phyloP scores from a whole-genome alignment of 208 protist genomes.

The Crithidia fasciculata region DNA sequence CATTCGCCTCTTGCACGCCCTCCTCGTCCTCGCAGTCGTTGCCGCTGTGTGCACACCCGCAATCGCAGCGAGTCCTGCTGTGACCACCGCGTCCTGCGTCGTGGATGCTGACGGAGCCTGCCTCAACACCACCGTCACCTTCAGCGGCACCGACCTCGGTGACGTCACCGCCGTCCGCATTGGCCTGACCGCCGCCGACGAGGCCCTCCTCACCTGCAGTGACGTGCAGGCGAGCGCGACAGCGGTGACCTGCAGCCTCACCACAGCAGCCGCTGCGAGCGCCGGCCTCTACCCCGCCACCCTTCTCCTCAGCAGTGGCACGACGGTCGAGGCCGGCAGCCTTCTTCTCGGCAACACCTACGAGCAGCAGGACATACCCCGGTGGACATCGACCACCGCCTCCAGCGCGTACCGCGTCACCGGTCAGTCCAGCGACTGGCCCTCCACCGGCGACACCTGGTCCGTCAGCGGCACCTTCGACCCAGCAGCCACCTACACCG shows the following conservation, averaged over 20 bases:
- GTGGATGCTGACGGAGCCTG: neutral
- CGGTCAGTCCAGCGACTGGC: slow-evolving; percentile 28
- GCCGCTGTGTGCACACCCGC: neutral
- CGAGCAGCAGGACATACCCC: neutral
- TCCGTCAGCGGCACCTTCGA: slow-evolving; percentile 40
- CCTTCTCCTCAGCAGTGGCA: slow-evolving; percentile 10
- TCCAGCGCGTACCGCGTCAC: slow-evolving; percentile 19
- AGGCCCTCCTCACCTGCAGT: slow-evolving; percentile 3
- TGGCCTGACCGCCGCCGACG: slow-evolving; percentile 6
- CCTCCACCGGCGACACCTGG: slow-evolving; percentile 37
- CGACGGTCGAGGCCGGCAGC: slow-evolving; percentile 21
- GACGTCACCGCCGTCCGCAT: slow-evolving; percentile 13
- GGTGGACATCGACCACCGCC: slow-evolving; percentile 10
- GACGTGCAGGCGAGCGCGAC: neutral
- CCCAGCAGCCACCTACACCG: slow-evolving; percentile 21
- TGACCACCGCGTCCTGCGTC: slow-evolving; percentile 9
- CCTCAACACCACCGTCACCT: slow-evolving; percentile 12
- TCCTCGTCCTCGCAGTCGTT: neutral
- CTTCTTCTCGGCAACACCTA: slow-evolving; percentile 8
- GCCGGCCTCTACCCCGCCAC: slow-evolving; percentile 28
- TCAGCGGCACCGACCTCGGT: slow-evolving; percentile 17
- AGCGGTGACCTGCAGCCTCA: slow-evolving; percentile 23
- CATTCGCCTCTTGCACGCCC: no score
- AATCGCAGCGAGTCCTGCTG: neutral
- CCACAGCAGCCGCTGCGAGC: neutral